phyloP scores from a whole-genome alignment of 495 filamentous ascomycete genomes.

The Massariosphaeria phaeospora region DNA sequence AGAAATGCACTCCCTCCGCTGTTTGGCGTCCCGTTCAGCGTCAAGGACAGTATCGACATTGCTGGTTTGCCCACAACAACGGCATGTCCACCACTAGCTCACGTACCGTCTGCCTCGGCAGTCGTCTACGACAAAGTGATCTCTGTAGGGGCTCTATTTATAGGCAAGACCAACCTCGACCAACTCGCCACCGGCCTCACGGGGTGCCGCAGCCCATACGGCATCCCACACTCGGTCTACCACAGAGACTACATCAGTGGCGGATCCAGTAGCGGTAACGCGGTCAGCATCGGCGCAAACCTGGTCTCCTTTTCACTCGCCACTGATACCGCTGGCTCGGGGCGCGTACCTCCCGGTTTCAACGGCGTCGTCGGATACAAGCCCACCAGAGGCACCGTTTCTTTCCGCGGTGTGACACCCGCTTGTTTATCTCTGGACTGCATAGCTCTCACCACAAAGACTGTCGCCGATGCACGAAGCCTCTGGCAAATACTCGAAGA shows the following conservation, averaged over 20 bases:
- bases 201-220: constrained; percentile 57
- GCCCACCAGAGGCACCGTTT: constrained; percentile 60
- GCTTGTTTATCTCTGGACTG: constrained; percentile 61
- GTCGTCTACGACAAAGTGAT: constrained; percentile 40
- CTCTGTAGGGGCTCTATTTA: constrained; percentile 52
- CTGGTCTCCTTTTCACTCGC: constrained; percentile 60
- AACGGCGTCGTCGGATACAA: constrained; percentile 66
- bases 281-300: constrained; percentile 52
- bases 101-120: constrained; percentile 45
- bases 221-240: constrained; percentile 49
- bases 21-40: constrained; percentile 59
- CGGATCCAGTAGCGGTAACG: constrained; percentile 59
- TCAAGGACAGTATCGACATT: constrained; percentile 63
- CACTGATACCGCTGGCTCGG: constrained; percentile 64
- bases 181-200: constrained; percentile 62
- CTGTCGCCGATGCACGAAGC: constrained; percentile 48
- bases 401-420: constrained; percentile 53
- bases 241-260: constrained; percentile 56
- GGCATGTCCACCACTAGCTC: constrained; percentile 52
- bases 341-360: constrained; percentile 57
- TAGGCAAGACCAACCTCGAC: constrained; percentile 66
- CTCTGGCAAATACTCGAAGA: constrained; percentile 54
- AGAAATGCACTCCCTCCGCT: constrained; percentile 50
- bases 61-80: constrained; percentile 54
- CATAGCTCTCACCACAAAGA: constrained; percentile 53